Conservation (phyloP, 2,329 filamentous ascomycete species). For the Corniculantispora saksenae region DNA sequence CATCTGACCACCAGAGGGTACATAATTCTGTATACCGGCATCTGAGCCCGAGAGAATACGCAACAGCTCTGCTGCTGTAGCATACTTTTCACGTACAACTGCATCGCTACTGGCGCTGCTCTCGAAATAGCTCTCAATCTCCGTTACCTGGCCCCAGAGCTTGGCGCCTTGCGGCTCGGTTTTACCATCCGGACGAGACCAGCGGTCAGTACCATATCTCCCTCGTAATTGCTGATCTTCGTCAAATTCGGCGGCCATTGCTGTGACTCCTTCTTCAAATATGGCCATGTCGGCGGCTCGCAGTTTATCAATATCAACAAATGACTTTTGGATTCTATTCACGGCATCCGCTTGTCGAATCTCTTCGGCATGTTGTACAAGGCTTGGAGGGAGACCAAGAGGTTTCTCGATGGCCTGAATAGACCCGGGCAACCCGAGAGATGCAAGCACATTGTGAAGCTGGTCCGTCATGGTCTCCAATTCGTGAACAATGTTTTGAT, state of each 20-base stretch:
- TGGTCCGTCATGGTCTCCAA: constrained; percentile 78
- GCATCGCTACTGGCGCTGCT: constrained; percentile 57
- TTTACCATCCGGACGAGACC: constrained; percentile 70
- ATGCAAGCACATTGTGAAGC: constrained; percentile 77
- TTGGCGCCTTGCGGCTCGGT: constrained; percentile 66
- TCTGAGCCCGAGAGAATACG: constrained; percentile 77
- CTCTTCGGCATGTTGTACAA: constrained; percentile 90
- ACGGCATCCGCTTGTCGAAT: constrained; percentile 88
- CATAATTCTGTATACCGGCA: constrained; percentile 79
- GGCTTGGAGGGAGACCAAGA: constrained; percentile 78
- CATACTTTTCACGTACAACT: constrained; percentile 75
- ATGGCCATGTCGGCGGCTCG: constrained; percentile 74
- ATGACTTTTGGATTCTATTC: constrained; percentile 72
- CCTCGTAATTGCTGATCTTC: constrained; percentile 76
- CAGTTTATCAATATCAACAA: constrained; percentile 89
- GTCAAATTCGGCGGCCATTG: constrained; percentile 76
- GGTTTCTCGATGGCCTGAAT: constrained; percentile 94
- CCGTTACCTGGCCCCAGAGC: constrained; percentile 71
- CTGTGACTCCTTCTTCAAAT: constrained; percentile 80
- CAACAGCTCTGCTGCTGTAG: constrained; percentile 72
- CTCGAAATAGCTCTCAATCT: constrained; percentile 86
- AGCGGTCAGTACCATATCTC: constrained; percentile 85
- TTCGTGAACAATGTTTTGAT: constrained; percentile 81
- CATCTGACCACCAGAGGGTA: constrained; percentile 79
- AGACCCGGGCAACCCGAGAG: constrained; percentile 85